Conservation (phyloP, 1,284 basidiomycete genomes). For the Ustilago bromivora region DNA sequence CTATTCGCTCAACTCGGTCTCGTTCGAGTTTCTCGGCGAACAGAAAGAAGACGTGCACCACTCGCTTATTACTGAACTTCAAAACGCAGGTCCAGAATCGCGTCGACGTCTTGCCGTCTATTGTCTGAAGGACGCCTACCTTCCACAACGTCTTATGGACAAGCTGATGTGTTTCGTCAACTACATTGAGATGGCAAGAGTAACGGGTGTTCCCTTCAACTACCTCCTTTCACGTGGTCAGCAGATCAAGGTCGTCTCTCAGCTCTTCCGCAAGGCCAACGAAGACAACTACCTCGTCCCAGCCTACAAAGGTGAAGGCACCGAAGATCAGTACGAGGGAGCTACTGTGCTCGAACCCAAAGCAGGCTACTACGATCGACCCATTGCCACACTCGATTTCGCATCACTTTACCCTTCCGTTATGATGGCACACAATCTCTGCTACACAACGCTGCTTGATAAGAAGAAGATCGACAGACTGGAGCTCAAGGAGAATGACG, state of each 20-base stretch:
- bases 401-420: slow-evolving; percentile 69
- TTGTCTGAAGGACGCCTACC: slow-evolving; percentile 69
- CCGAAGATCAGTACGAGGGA: slow-evolving; percentile 69
- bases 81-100: slow-evolving; percentile 68
- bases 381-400: slow-evolving; percentile 69
- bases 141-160: slow-evolving; percentile 69
- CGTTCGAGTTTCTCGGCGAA: slow-evolving; percentile 68
- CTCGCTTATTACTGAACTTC: slow-evolving; percentile 69
- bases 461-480: slow-evolving; percentile 67
- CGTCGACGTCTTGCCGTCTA: slow-evolving; percentile 68
- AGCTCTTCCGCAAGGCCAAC: slow-evolving; percentile 69
- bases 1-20: slow-evolving; percentile 69
- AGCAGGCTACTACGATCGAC: slow-evolving; percentile 68
- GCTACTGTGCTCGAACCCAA: slow-evolving; percentile 69
- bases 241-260: slow-evolving; percentile 69
- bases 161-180: slow-evolving; percentile 70
- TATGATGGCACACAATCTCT: slow-evolving; percentile 70
- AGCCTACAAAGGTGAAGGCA: slow-evolving; percentile 66
- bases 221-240: slow-evolving; percentile 68
- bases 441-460: slow-evolving; percentile 68
- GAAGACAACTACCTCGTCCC: slow-evolving; percentile 68
- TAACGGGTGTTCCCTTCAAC: slow-evolving; percentile 70
- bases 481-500: slow-evolving; percentile 58
- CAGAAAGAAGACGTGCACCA: slow-evolving; percentile 69
- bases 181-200: slow-evolving; percentile 69